Base-by-base conservation (phyloP, 352 stramenopile genomes). In the Stramenopiles sp. region DNA sequence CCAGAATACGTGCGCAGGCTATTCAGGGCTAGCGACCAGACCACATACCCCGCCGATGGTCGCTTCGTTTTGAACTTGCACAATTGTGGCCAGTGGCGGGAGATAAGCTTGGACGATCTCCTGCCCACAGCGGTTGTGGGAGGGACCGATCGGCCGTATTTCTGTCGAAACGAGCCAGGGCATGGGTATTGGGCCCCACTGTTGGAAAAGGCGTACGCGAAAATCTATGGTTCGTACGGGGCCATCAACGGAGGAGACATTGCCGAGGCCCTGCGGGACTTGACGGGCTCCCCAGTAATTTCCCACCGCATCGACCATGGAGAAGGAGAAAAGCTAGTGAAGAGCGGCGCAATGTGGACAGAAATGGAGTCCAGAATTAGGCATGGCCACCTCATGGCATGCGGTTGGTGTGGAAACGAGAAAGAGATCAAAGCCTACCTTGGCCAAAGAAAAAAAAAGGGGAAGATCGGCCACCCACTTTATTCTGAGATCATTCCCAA, bases 161-260 rank as follows among this genome's bases (percentile, higher is more conserved):
- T 63, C 25, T 12, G 43, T 18, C 12, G 25, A 63, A 63, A 63
- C 25, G 25, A 63, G 25, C 12, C 12, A 63, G 25, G 25, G 12
- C 12, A 78, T 25, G 79, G 79, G 79, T 53, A 77, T 32, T 78
- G 88, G 88, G 88, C 94, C 0, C 81, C 86, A 0, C 68, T 95
- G 3, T 73, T 95, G 0, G 89, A 95, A 76, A 96, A 96, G 73
- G 90, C 89, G 0, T 96, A 94, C 74, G 90, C 90, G 1, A 96
- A 96, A 77, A 81, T 96, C 0, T 84, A 94, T 73, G 87, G 87
- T 12, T 90, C 82, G 73, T 96, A 94, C 71, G 88, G 93, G 73
- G 76, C 83, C 0, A 78, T 94, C 2, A 93, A 93, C 68, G 89
- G 90, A 34, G 90, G 90, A 6, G 94, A 92, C 48, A 82, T 94